Evolutionary conservation across 495 filamentous ascomycete species (phyloP).

Genomic region (Aspergillus leporis): DNA sequence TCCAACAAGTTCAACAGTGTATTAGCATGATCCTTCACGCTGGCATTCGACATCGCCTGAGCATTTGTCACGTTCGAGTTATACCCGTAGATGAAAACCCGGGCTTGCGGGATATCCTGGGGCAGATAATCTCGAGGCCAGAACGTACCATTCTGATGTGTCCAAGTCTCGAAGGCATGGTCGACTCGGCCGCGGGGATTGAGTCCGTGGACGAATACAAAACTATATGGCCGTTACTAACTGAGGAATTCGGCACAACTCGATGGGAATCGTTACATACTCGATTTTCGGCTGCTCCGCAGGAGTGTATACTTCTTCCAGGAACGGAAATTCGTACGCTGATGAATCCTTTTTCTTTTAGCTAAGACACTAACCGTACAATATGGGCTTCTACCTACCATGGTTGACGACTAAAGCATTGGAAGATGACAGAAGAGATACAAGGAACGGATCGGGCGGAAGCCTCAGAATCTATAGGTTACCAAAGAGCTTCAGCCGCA

Average conservation of each 20-base stretch:
- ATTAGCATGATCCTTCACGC: constrained; percentile 42
- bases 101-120: constrained; percentile 39
- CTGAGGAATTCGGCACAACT: neutral
- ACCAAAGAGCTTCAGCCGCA: neutral
- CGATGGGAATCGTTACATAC: constrained; percentile 17
- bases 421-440: neutral
- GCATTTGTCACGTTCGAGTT: constrained; percentile 42
- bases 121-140: constrained; percentile 44
- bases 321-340: constrained; percentile 37
- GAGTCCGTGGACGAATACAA: constrained; percentile 42
- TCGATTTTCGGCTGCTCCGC: constrained; percentile 32
- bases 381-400: constrained; percentile 4
- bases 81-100: constrained; percentile 46
- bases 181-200: constrained; percentile 40
- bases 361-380: neutral
- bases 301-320: constrained; percentile 36
- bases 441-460: neutral
- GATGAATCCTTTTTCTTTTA: constrained; percentile 24
- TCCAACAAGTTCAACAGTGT: constrained; percentile 38
- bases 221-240: constrained; percentile 16
- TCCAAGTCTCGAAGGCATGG: constrained; percentile 45
- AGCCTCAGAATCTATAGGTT: neutral
- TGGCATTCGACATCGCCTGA: constrained; percentile 39
- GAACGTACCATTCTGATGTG: constrained; percentile 36
- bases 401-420: neutral